Conservation (phyloP, 2,329 filamentous ascomycete species). For the Paraphoma sp. region DNA sequence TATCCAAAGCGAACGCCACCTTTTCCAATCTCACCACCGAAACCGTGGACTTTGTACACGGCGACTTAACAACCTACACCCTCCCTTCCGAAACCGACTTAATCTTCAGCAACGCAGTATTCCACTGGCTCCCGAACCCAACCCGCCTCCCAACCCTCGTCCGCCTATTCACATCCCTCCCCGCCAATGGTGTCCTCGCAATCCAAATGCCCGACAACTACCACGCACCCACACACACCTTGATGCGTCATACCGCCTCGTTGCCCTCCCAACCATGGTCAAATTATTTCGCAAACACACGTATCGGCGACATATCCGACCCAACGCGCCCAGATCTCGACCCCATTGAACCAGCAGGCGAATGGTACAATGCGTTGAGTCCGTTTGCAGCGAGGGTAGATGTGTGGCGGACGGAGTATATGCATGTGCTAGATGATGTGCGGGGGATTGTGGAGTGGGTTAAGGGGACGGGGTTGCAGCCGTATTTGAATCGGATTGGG, state of each 20-base stretch:
- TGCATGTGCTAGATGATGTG: constrained; percentile 59
- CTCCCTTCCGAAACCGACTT: constrained; percentile 42
- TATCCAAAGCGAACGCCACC: constrained; percentile 53
- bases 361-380: constrained; percentile 59
- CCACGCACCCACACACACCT: constrained; percentile 54
- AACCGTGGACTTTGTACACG: constrained; percentile 57
- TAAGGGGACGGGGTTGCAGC: constrained; percentile 62
- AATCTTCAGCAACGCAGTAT: constrained; percentile 64
- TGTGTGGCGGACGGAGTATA: constrained; percentile 63
- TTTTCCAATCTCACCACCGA: constrained; percentile 46
- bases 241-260: constrained; percentile 57
- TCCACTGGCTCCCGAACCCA: constrained; percentile 61
- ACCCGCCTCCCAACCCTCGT: constrained; percentile 56
- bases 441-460: constrained; percentile 66
- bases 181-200: constrained; percentile 58
- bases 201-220: constrained; percentile 64
- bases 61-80: constrained; percentile 54
- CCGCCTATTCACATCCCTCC: constrained; percentile 51
- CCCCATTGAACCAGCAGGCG: constrained; percentile 55
- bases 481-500: constrained; percentile 60
- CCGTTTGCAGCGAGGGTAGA: constrained; percentile 52
- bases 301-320: constrained; percentile 20
- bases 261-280: constrained; percentile 48
- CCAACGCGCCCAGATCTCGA: constrained; percentile 49
- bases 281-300: constrained; percentile 25